Evolutionary conservation across 1,284 basidiomycete genomes (phyloP), one percentile per base, ranked within the genome.

Genomic region (Ustilago bromivora): DNA sequence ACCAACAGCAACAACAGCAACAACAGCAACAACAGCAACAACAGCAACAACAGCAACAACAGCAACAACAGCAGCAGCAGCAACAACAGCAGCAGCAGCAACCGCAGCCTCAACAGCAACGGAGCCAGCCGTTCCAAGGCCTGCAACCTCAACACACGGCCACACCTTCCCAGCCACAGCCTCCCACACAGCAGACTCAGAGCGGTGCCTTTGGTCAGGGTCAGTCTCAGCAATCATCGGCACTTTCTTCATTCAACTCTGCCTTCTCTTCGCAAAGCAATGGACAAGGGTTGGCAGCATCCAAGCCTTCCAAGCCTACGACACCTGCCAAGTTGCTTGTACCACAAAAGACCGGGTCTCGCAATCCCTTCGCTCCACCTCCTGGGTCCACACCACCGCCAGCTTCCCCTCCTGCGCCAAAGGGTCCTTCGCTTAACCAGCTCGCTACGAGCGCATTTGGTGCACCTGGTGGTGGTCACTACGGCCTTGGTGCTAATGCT

Each of bases 301-400:
- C 88, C 1, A 89, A 90, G 68, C 89, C 79, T 1, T 19, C 62
- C 57, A 55, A 43, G 58, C 5, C 53, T 11, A 17, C 58, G 2
- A 32, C 66, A n/a, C 57, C 90, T 31, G 63, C 87, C 17, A 87
- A 87, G 71, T 86, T 88, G 2, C 90, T 98, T n/a, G 91, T 91
- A 81, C 90, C 94, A 6, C 96, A 98, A 86, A 91, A 93, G 86
- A 99, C 96, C 1, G 96, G 96, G 19, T 94, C 94, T 3, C 92
- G 92, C 81, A 99, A 99, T 88, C 96, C 96, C 0, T 99, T 99
- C 82, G 95, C 95, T 8, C 90, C 91, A 31, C 90, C 92, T 2
- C 88, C 85, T 3, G 87, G 85, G 7, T 73, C 90, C 3, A 88
- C 76, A 19, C 91, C 49, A 87, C 91, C 74, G 8, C 67, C 71